Base-by-base conservation (phyloP, 148 eudicot species). In the Chenopodium formosanum region DNA sequence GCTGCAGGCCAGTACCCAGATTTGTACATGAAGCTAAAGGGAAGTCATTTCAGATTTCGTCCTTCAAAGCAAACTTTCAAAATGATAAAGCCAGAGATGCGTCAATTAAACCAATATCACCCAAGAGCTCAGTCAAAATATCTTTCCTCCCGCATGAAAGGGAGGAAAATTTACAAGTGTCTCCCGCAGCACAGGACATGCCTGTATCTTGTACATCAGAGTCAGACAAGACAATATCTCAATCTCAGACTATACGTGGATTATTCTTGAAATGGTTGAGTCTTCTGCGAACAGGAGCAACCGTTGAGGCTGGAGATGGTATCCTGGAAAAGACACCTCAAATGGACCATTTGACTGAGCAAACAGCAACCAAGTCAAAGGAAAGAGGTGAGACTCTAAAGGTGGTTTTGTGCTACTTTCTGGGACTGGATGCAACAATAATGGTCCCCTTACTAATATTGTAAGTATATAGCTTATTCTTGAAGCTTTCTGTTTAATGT, bases 341-440 rank as follows among this genome's bases (percentile, higher is more conserved):
- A 9, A 37, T n/a, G 66, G 89, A 83, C 77, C 78, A 69, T 48
- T 83, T 82, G 52, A 86, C 80, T 82, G 81, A 76, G 66, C 60
- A 87, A 52, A 82, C 82, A 62, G 79, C 56, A 40, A 74, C 74
- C n/a, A 87, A 78, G 72, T 65, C 82, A 65, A 83, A 81, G 83
- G 89, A 86, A 86, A 87, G 90, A 87, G 80, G 82, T 74, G 83
- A 84, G 77, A 74, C 87, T 80, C 70, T 89, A 78, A 93, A 87
- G 88, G 88, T 87, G 52, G 92, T 84, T 70, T 86, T 89, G 88
- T 70, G 87, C 85, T 90, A 85, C 86, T 88, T 95, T 88, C 53
- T 88, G 88, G 87, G 92, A 81, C 83, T 95, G 89, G 93, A 93
- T 93, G 91, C 93, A 73, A 77, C 97, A 82, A 67, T 95, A 79